These are phyloP conservation scores for Draba incana DNA, from an alignment of 345 rosid species.

Conservation along the genomic window DNA sequence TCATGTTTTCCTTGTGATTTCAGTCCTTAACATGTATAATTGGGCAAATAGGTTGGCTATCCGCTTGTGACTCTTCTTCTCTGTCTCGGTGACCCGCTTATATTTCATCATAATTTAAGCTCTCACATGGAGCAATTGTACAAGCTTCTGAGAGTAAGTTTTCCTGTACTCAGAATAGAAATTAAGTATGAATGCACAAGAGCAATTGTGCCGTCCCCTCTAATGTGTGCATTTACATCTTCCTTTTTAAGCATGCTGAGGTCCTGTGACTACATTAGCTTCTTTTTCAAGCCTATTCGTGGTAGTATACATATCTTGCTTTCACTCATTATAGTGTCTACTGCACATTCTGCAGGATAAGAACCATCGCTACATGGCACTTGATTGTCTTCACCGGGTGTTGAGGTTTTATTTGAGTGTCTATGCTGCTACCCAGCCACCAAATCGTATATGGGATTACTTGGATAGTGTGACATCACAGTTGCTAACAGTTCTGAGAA, in stretches of 20 bases:
- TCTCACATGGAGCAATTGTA: conserved; percentile 97
- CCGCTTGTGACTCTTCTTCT: conserved; percentile 98
- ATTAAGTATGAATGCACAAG: conserved; percentile 12
- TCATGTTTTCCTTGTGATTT: conserved; percentile 20
- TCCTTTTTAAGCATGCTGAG: conserved; percentile 5
- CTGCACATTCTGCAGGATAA: conserved; percentile 71
- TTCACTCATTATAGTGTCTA: conserved; percentile 25
- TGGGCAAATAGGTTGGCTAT: conserved; percentile 78
- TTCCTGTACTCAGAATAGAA: conserved; percentile 19
- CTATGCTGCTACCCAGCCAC: conserved; percentile 90
- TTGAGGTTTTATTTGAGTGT: conserved; percentile 96
- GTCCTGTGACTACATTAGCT: conserved; percentile 22
- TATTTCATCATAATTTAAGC: conserved; percentile 80
- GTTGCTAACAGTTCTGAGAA: conserved; percentile 81
- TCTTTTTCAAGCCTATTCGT: conserved; percentile 19
- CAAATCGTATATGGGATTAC: conserved; percentile 96
- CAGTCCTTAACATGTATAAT: conserved; percentile 31
- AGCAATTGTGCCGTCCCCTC: conserved; percentile 15
- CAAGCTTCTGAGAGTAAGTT: conserved; percentile 93
- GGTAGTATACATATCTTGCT: conserved; percentile 18
- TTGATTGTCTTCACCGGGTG: conserved; percentile 97
- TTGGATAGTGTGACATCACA: conserved; percentile 98
- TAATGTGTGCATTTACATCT: conserved; percentile 15
- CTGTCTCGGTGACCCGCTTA: conserved; percentile 96
- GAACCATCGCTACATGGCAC: conserved; percentile 95